Percentiles rank a stretch among this genome's conserved stretches.
These are phyloP conservation scores for Phialophora expanda DNA, from an alignment of 2,329 filamentous ascomycete genomes.

Conservation along the genomic window DNA sequence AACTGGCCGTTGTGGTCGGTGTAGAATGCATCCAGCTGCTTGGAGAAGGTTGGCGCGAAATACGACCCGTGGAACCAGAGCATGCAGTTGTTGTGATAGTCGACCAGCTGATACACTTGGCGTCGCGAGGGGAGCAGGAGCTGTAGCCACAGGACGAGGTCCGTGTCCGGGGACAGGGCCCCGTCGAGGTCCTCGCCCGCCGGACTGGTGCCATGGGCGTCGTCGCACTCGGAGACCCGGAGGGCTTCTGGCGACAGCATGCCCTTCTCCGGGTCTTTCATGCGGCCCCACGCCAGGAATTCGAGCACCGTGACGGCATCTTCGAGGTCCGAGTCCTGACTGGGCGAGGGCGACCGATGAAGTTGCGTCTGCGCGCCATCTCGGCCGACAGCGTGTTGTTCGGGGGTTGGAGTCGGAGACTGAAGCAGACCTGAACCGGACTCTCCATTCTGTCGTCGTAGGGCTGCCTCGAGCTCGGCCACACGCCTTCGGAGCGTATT, in stretches of 20 bases:
- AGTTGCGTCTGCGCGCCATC: constrained; percentile 9
- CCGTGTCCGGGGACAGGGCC: constrained; percentile 26
- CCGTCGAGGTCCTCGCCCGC: constrained; percentile 38
- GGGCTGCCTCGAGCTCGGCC: constrained; percentile 40
- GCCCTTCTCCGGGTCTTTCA: constrained; percentile 46
- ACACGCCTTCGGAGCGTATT: constrained; percentile 41
- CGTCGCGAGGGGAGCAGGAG: constrained; percentile 45
- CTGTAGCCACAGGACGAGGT: constrained; percentile 44
- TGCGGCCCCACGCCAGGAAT: constrained; percentile 56
- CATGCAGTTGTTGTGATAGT: constrained; percentile 49
- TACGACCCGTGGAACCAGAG: constrained; percentile 51
- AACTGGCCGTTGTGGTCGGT: constrained; percentile 45
- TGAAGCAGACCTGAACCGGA: constrained; percentile 2
- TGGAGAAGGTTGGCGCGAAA: constrained; percentile 47
- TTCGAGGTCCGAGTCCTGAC: constrained; percentile 43
- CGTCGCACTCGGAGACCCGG: constrained; percentile 21
- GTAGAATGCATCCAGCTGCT: constrained; percentile 49
- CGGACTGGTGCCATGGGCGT: constrained; percentile 15
- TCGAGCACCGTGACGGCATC: constrained; percentile 56
- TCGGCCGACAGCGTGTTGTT: not conserved
- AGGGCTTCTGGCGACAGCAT: constrained; percentile 28
- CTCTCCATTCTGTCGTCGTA: constrained; percentile 33
- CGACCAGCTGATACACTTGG: constrained; percentile 40
- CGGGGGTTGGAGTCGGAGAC: not conserved
- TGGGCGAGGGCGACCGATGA: constrained; percentile 27